phyloP scores from a whole-genome alignment of 2,329 filamentous ascomycete species.

The Cyphellophora europaea region DNA sequence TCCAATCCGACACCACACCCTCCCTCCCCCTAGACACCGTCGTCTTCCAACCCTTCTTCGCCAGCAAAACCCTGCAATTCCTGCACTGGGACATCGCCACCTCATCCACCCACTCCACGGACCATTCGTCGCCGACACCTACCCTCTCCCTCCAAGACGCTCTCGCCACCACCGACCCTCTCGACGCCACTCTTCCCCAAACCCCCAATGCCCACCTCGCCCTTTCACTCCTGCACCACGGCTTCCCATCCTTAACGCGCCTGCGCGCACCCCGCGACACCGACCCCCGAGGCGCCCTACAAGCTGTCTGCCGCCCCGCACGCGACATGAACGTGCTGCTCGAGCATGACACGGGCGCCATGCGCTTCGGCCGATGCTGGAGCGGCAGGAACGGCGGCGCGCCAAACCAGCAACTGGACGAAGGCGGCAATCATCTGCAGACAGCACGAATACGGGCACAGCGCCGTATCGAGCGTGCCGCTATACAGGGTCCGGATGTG shows the following conservation, averaged over 20 bases:
- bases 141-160: no score
- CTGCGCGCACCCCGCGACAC: conserved; percentile 36
- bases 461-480: neutral
- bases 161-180: no score
- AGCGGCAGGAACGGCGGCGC: neutral
- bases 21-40: conserved; percentile 27
- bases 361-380: no score
- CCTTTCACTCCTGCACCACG: conserved; percentile 27
- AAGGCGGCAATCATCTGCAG: neutral
- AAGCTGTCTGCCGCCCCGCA: conserved; percentile 33
- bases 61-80: conserved; percentile 38
- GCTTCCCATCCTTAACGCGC: conserved; percentile 30
- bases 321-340: conserved; percentile 28
- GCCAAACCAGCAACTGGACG: no score
- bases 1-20: conserved; percentile 40
- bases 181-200: no score
- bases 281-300: conserved; percentile 32
- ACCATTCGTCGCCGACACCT: neutral
- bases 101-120: no score
- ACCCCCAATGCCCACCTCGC: conserved; percentile 15
- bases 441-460: neutral
- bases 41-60: conserved; percentile 38
- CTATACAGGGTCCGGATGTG: neutral
- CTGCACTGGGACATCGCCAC: conserved; percentile 51
- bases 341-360: conserved; percentile 22